Base-by-base conservation (phyloP, 2,329 filamentous ascomycete genomes). In the Dactylella cylindrospora region DNA sequence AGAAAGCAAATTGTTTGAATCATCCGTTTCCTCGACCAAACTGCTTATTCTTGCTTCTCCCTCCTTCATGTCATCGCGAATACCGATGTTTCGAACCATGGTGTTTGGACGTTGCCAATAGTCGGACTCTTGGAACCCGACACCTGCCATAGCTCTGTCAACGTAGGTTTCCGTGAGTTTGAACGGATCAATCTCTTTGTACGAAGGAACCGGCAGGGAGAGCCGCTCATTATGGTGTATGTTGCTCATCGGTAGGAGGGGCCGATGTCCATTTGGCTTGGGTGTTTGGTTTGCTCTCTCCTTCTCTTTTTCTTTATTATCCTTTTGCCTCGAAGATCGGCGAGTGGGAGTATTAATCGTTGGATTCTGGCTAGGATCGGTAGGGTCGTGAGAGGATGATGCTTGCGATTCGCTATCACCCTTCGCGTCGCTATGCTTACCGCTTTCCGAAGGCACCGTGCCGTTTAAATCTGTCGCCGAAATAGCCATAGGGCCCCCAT, bases 51-150 rank as follows among this genome's bases (percentile, higher is more conserved):
- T 61, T 9, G 54, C 46, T 66, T 85, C 83, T 67, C 85, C 83
- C 67, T 84, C 80, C 40, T 82, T 79, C 4, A 79, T 79, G 17
- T 78, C 79, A 70, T 85, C 82, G 2, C 79, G 76, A 66, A 83
- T 76, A 10, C 82, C 78, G 55, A 85, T 61, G 95, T 77, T 46
- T 80, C 84, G 60, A 82, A 80, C 49, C 59, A 64, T 57, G 3
- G 52, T 52, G 29, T 90, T 86, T 3, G 88, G 86, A 38, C 88
- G 84, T 46, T 87, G 78, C 71, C 90, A 97, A 57, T 90, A 79
- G 73, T 97, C 91, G 68, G 86, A 95, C 74, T 96, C 90, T 74
- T 96, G 91, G 71, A 95, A 97, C 45, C 91, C 91, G 39, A 95
- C 87, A 69, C 89, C 91, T 68, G 90, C 90, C 90, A 97, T 95